Conservation (phyloP, 202 grass and related monocot genomes). For the Panicum hallii region DNA sequence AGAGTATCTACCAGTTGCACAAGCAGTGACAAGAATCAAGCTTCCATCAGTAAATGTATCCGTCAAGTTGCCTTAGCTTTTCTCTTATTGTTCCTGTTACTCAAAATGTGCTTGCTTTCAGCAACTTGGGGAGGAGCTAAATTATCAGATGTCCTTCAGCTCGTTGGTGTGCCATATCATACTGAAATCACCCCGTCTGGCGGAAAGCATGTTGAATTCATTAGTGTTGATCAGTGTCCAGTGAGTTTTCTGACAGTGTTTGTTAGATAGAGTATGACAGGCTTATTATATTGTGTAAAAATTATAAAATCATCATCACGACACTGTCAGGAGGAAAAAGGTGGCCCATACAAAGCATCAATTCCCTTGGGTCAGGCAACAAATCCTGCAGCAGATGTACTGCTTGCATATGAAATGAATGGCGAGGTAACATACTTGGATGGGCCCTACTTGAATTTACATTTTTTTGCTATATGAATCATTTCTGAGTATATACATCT, state of each 20-base stretch:
- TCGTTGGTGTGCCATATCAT: conserved; percentile 55
- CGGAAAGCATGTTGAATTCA: conserved; percentile 81
- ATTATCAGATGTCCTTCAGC: conserved; percentile 67
- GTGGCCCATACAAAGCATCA: conserved; percentile 86
- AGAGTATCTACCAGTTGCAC: not conserved
- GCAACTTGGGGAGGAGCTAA: conserved; percentile 86
- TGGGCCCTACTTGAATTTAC: not conserved
- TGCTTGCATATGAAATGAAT: conserved; percentile 95
- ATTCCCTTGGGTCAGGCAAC: conserved; percentile 72
- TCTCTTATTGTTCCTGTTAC: not conserved
- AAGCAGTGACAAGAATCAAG: not conserved
- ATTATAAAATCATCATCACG: not conserved
- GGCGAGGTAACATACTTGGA: conserved; percentile 56
- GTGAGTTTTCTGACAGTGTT: conserved; percentile 49
- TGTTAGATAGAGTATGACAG: not conserved
- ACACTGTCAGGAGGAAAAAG: conserved; percentile 72
- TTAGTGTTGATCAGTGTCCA: conserved; percentile 79
- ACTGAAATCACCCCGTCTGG: conserved; percentile 52
- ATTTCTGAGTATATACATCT: not conserved
- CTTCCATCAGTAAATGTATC: not conserved
- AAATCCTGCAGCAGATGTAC: conserved; percentile 76
- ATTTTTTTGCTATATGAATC: not conserved
- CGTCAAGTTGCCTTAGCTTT: not conserved
- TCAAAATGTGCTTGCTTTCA: conserved; percentile 38
- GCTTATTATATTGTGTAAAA: not conserved